Evolutionary conservation across 2,329 filamentous ascomycete genomes (phyloP), one percentile per base, ranked within the genome.

Genomic region (Claviceps sp.): DNA sequence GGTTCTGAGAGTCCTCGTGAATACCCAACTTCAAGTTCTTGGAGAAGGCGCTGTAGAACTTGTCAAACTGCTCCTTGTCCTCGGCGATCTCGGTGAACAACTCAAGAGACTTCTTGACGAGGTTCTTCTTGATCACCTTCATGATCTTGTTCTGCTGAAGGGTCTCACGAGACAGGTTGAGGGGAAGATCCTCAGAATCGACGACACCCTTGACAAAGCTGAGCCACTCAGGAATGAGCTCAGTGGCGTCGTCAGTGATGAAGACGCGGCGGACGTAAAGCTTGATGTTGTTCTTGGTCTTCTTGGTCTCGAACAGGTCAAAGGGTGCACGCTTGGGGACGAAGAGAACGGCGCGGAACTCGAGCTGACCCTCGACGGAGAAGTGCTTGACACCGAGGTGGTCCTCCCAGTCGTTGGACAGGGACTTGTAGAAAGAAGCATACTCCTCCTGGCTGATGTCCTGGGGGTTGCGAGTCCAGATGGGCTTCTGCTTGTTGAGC

Each of bases 251-350:
- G 63, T 98, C 93, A 56, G 93, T 98, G 80, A 98, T 98, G 86
- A 98, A 98, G 74, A 98, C 93, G 71, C 93, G 93, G 72, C 93
- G 91, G 68, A 98, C 93, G 77, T 98, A 98, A 65, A 98, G 85
- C 86, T 98, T 98, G 83, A 98, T 97, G 86, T 98, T 98, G 87
- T 97, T 98, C 89, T 98, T 98, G 70, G 91, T 96, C 86, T 96
- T 95, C 88, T 98, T 98, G 71, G 91, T 96, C 86, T 98, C 93
- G 72, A 98, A 98, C 57, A 98, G 87, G 69, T 98, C 93, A 73
- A 98, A 98, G 65, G 93, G 93, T 73, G 93, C 93, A 66, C 93
- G 91, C 88, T 98, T 97, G 71, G 93, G 93, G 52, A 98, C 91
- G 79, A 94, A 98, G 70, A 98, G 89, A 74, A 98, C 95, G 61